A percentile compares a stretch with the other conserved stretches of the same genome.
Conservation (phyloP, 108 stramenopile species). For the Skeletonema menzelii region DNA sequence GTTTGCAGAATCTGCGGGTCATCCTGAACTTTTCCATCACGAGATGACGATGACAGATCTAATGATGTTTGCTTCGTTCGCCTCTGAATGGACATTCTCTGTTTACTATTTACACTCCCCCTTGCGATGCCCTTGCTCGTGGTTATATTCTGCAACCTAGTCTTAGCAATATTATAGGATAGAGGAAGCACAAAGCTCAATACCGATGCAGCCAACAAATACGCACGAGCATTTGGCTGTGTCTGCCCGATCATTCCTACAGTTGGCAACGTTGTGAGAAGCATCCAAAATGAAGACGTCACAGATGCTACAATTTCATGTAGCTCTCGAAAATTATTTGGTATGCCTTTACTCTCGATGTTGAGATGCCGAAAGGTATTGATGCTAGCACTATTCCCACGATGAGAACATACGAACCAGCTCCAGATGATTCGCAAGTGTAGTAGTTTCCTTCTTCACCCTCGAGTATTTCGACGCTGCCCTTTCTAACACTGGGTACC, state of each 20-base stretch:
- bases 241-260: neutral
- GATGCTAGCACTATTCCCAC: slow-evolving; percentile 1
- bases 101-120: neutral
- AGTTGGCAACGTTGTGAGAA: slow-evolving; percentile 4
- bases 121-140: neutral
- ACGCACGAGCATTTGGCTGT: neutral
- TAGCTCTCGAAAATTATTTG: neutral
- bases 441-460: neutral
- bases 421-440: neutral
- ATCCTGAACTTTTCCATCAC: neutral
- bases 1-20: neutral
- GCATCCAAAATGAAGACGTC: neutral
- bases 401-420: neutral
- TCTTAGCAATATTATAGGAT: neutral
- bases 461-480: neutral
- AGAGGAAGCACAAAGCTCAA: slow-evolving; percentile 5
- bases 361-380: neutral
- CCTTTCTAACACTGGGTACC: neutral
- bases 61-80: neutral
- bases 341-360: neutral
- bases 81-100: neutral
- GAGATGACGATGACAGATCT: neutral
- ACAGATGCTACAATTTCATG: neutral
- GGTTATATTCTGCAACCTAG: neutral
- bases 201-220: neutral